A percentile compares a stretch with the other conserved stretches of the same genome.
phyloP scores from a whole-genome alignment of 108 stramenopile genomes.

The Parmales sp. region DNA sequence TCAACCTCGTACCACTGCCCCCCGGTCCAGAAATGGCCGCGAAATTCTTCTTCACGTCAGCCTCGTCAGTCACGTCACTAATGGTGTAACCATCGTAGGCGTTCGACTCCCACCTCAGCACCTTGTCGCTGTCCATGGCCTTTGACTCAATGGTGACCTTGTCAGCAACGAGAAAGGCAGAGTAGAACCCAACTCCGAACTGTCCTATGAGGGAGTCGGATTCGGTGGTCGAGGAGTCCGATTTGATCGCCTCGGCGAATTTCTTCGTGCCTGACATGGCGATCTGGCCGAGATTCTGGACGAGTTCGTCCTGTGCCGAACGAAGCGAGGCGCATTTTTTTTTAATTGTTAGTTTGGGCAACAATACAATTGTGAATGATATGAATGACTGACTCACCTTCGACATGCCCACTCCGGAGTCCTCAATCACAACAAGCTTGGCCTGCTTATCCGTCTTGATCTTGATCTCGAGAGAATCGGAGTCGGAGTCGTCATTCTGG shows the following conservation, averaged over 20 bases:
- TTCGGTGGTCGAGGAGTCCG: slow-evolving; percentile 54
- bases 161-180: slow-evolving; percentile 90
- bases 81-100: slow-evolving; percentile 65
- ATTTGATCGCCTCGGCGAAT: slow-evolving; percentile 74
- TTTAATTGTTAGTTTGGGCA: neutral
- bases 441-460: slow-evolving; percentile 55
- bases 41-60: slow-evolving; percentile 15
- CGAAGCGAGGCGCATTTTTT: neutral
- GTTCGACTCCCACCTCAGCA: slow-evolving; percentile 60
- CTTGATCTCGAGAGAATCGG: slow-evolving; percentile 42
- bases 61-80: slow-evolving; percentile 26
- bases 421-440: slow-evolving; percentile 84
- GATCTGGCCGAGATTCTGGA: slow-evolving; percentile 89
- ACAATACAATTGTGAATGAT: neutral
- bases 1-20: slow-evolving; percentile 42
- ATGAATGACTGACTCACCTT: slow-evolving; percentile 20
- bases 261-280: slow-evolving; percentile 81
- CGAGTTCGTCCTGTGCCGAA: slow-evolving; percentile 83
- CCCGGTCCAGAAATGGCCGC: neutral
- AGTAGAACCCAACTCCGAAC: slow-evolving; percentile 99
- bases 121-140: slow-evolving; percentile 53
- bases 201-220: slow-evolving; percentile 80
- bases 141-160: slow-evolving; percentile 85
- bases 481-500: slow-evolving; percentile 13
- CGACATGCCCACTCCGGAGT: slow-evolving; percentile 92